These are phyloP conservation scores for Globisporangium cylindrosporum DNA, from an alignment of 352 stramenopile species.

Conservation along the genomic window DNA sequence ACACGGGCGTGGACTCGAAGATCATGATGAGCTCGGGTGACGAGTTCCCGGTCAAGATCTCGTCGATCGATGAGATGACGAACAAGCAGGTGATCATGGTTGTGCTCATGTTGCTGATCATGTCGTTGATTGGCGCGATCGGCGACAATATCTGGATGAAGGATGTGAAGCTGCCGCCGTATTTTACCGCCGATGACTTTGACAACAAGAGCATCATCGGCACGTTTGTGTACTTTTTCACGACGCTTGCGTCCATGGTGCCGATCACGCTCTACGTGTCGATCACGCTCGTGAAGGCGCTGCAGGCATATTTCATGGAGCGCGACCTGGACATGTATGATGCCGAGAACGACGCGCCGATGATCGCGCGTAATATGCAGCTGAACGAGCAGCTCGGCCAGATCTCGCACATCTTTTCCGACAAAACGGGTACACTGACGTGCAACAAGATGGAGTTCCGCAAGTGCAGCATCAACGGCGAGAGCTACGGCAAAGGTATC, in stretches of 20 bases:
- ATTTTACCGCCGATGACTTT: slow-evolving; percentile 20
- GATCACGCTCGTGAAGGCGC: slow-evolving; percentile 86
- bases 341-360: slow-evolving; percentile 53
- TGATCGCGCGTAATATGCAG: slow-evolving; percentile 85
- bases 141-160: slow-evolving; percentile 58
- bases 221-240: slow-evolving; percentile 86
- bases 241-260: slow-evolving; percentile 79
- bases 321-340: slow-evolving; percentile 86
- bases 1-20: slow-evolving; percentile 91
- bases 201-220: slow-evolving; percentile 41
- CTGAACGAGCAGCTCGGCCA: slow-evolving; percentile 86
- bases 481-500: slow-evolving; percentile 81
- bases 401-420: slow-evolving; percentile 98
- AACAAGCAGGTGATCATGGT: slow-evolving; percentile 85
- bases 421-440: slow-evolving; percentile 86
- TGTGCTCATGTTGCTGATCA: slow-evolving; percentile 62
- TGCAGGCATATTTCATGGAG: slow-evolving; percentile 89
- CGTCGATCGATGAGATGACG: slow-evolving; percentile 83
- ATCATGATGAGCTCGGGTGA: slow-evolving; percentile 90
- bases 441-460: slow-evolving; percentile 91
- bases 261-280: slow-evolving; percentile 89
- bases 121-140: slow-evolving; percentile 70
- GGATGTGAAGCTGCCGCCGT: slow-evolving; percentile 28
- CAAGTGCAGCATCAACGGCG: slow-evolving; percentile 81
- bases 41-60: slow-evolving; percentile 80